Evolutionary conservation across 164 flowering plant genomes (phyloP).

Genomic region (Magnolia kwangsiensis): DNA sequence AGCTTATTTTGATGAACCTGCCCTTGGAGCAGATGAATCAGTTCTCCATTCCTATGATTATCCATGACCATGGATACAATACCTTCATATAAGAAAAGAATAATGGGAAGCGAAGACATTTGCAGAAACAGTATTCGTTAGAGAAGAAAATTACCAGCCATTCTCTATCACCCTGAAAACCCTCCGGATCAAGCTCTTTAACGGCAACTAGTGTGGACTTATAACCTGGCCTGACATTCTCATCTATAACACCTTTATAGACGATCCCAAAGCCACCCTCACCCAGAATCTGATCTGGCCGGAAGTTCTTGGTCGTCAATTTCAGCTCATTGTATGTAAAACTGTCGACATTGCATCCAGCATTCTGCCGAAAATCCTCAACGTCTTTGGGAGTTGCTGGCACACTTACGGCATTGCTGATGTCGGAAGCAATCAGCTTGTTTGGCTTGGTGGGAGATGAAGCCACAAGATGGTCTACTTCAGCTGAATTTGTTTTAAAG

Average conservation of each 20-base stretch:
- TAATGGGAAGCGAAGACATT: background rate
- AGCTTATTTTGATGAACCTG: background rate
- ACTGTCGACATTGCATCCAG: constrained; percentile 64
- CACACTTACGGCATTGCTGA: constrained; percentile 16
- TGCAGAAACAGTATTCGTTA: background rate
- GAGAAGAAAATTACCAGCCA: constrained; percentile 72
- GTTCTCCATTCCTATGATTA: background rate
- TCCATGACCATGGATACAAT: background rate
- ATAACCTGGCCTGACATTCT: constrained; percentile 63
- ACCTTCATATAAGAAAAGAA: background rate
- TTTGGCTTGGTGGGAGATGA: constrained; percentile 14
- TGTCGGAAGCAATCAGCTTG: constrained; percentile 5
- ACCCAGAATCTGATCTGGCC: constrained; percentile 78
- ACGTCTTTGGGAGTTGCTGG: constrained; percentile 50
- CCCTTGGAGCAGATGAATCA: background rate
- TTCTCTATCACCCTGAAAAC: constrained; percentile 88
- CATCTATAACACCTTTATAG: constrained; percentile 85
- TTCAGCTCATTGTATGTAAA: constrained; percentile 83
- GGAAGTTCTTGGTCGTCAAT: constrained; percentile 77
- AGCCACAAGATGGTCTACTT: constrained; percentile 9
- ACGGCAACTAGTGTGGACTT: constrained; percentile 67
- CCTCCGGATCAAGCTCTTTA: constrained; percentile 81
- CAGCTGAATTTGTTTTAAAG: background rate
- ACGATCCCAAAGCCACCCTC: constrained; percentile 98
- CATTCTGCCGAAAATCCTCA: constrained; percentile 60